Evolutionary conservation across 2,329 filamentous ascomycete species (phyloP), one percentile per base, ranked within the genome.

Genomic region (Didymella lethalis): DNA sequence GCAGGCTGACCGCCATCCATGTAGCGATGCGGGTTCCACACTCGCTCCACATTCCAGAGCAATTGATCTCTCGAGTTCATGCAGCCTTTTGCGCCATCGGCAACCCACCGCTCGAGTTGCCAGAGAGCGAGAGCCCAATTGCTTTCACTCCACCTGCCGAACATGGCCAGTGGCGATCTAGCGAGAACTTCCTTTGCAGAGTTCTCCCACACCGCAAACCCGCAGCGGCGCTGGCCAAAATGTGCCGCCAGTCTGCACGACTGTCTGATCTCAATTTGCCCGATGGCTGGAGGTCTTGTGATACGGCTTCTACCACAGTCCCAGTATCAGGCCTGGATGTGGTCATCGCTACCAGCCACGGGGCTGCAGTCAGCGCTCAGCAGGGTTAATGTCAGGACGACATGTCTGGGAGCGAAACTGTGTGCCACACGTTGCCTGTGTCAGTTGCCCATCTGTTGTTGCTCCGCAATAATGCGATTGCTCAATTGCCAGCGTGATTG

Each of bases 391-490:
- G 69, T 63, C 69, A 64, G 68, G 62, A 41, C 68, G 59, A 64
- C 59, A 69, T 71, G 72, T 70, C 69, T 70, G 67, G 71, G 68
- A 71, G 69, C 68, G 66, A 54, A 59, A 55, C 54, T 40, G 47
- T 53, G 65, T 64, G 61, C 58, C 62, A 68, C 62, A 67, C 63
- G 47, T 54, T 50, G 61, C 54, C 57, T 67, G 63, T 66, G 62
- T 66, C 59, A 59, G 57, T 65, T 55, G 62, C 54, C 49, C 48
- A 57, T 53, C 59, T 65, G 58, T 57, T 61, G 60, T 57, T 38
- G 65, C 63, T 58, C 59, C 61, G 57, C 62, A 57, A 57, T 61
- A 57, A 57, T 61, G 51, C 58, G 60, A 65, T 67, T 59, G 62
- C 62, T 60, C 62, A 55, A 58, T 64, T 61, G 63, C 63, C 54